phyloP scores from a whole-genome alignment of 352 stramenopile species.

The Phytophthora megakarya region DNA sequence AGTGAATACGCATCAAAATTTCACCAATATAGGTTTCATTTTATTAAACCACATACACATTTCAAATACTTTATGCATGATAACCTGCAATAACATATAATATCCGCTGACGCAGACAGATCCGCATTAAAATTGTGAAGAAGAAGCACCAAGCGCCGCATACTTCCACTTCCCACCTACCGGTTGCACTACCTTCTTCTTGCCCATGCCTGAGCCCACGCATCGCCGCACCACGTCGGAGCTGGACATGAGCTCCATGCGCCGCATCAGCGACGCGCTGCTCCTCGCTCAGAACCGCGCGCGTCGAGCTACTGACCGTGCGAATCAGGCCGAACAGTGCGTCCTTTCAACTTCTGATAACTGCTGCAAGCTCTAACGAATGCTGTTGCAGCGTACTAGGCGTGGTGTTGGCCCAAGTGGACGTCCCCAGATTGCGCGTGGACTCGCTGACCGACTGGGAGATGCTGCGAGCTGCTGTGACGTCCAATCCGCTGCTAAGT shows the following conservation, averaged over 20 bases:
- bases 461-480: conserved; percentile 27
- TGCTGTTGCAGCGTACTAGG: conserved; percentile 31
- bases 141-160: conserved; percentile 25
- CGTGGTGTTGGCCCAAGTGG: conserved; percentile 36
- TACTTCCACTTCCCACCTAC: conserved; percentile 18
- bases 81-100: neutral
- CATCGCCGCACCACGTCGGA: conserved; percentile 50
- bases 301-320: conserved; percentile 57
- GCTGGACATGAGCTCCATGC: conserved; percentile 62
- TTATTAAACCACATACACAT: neutral
- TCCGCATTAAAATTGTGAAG: neutral
- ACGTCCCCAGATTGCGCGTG: conserved; percentile 25
- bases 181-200: neutral
- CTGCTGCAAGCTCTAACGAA: conserved; percentile 6
- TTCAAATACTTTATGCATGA: neutral
- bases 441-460: conserved; percentile 37
- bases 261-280: conserved; percentile 70
- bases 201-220: conserved; percentile 22
- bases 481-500: conserved; percentile 15
- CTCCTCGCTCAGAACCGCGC: conserved; percentile 76
- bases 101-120: neutral
- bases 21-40: too few species aligned
- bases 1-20: too few species aligned
- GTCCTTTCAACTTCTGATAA: conserved; percentile 23
- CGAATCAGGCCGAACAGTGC: conserved; percentile 69